phyloP scores from a whole-genome alignment of 257 asterid genomes.

The Thymus quinquecostatus region DNA sequence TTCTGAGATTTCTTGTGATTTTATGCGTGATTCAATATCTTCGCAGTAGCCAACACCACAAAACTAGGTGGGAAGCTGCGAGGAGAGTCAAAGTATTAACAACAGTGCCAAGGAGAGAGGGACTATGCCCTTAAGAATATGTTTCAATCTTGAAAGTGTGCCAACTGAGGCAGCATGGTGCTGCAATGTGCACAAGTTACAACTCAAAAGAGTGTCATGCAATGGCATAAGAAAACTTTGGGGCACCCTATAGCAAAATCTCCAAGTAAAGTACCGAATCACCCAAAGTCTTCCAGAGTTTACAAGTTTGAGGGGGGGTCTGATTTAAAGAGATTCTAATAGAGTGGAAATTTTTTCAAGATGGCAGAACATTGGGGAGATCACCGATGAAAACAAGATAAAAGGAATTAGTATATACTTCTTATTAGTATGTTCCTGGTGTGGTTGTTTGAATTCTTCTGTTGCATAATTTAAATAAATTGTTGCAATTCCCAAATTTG shows the following conservation, averaged over 20 bases:
- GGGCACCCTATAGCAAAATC: background rate
- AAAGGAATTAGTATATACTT: background rate
- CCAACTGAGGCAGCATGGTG: background rate
- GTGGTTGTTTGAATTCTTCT: background rate
- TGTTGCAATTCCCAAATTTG: background rate
- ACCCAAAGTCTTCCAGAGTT: background rate
- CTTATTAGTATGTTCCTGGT: background rate
- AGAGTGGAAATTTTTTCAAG: background rate
- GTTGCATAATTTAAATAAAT: background rate
- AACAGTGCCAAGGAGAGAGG: background rate
- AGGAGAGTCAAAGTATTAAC: no score
- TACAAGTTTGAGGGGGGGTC: background rate
- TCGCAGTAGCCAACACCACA: background rate
- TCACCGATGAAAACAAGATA: background rate
- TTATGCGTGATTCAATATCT: background rate
- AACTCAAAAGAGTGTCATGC: background rate
- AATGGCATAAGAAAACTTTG: background rate
- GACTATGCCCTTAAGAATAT: no score
- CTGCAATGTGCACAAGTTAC: background rate
- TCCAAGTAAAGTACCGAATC: background rate
- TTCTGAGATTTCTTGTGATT: background rate
- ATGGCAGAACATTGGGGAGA: background rate
- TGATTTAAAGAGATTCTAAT: background rate
- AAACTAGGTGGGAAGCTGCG: constrained; percentile 9
- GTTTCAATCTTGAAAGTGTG: background rate